phyloP scores from a whole-genome alignment of 2,329 filamentous ascomycete genomes.

The Orbilia quercus region DNA sequence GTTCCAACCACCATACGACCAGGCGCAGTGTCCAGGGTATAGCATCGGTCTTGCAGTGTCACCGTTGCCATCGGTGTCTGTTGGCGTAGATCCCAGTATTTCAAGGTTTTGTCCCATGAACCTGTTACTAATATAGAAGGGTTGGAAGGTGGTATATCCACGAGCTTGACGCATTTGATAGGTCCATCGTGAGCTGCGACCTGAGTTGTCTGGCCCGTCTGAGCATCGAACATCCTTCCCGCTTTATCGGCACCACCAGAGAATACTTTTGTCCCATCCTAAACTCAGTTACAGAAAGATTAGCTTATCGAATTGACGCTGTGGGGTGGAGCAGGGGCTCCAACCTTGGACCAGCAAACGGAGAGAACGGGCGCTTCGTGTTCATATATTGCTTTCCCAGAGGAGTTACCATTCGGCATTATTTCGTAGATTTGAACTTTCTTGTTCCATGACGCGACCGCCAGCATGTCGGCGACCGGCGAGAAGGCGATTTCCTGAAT shows the following conservation, averaged over 20 bases:
- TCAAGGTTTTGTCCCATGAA: conserved; percentile 89
- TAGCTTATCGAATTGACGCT: background rate
- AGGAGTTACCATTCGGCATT: conserved; percentile 77
- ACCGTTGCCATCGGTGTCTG: conserved; percentile 74
- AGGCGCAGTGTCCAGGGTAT: conserved; percentile 90
- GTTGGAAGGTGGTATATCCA: conserved; percentile 74
- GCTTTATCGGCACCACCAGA: conserved; percentile 92
- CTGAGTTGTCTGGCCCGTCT: conserved; percentile 73
- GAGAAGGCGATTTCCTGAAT: conserved; percentile 90
- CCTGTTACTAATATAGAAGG: conserved; percentile 89
- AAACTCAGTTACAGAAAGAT: conserved; percentile 22
- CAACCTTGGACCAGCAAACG: conserved; percentile 87
- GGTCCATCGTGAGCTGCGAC: conserved; percentile 87
- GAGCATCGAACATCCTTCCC: conserved; percentile 86
- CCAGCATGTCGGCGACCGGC: conserved; percentile 80
- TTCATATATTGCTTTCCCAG: conserved; percentile 86
- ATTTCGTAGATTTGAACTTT: conserved; percentile 98
- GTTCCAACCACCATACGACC: conserved; percentile 91
- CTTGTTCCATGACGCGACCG: conserved; percentile 95
- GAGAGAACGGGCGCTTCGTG: conserved; percentile 86
- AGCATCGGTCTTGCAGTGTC: conserved; percentile 79
- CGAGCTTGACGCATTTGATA: conserved; percentile 81
- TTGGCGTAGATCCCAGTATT: conserved; percentile 84
- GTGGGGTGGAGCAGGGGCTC: conserved; percentile 59
- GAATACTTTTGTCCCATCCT: conserved; percentile 91